Evolutionary conservation across 176 grass and related monocot genomes (phyloP), one percentile per base, ranked within the genome.

Genomic region (Tillandsia leiboldiana): DNA sequence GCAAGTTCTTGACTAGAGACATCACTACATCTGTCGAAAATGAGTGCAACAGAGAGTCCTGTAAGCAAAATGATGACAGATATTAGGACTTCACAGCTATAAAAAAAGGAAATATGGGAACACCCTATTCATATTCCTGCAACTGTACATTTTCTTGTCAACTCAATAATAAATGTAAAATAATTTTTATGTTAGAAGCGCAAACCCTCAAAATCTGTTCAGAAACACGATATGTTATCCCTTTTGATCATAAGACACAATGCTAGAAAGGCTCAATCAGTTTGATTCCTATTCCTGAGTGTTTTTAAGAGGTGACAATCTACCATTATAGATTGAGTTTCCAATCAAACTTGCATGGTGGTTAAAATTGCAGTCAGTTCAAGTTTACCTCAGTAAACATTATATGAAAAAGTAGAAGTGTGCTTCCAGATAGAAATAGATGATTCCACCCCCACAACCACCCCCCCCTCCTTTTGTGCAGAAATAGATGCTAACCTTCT

Each of bases 11-110:
- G 14, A 15, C 11, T 26, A 53, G 50, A 26, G 48, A 68, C 48
- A 9, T 76, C 64, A 58, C 27, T 26, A 20, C 17, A 42, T 6
- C 68, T 24, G 51, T 48, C 56, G 74, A 54, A 76, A 8, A 64
- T 12, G 12, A 76, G 64, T 15, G 64, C 51, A 48, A 76, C 74
- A 11, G 51, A 58, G 3, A 76, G 24, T 6, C 64, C 74, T 76
- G 74, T 9, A 20, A 8, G 20, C 14, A 59, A 17, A 59, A 59
- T 8, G 20, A 17, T 59, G 54, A 14, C 9, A 14, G n/a, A 59
- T 59, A 59, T 59, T 59, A 17, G 54, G 1, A 59, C 2, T 59
- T 20, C 1, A 59, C 54, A 59, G 4, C 15, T 17, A 58, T 17
- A 58, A 17, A n/a, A 67, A 57, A 53, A 29, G 20, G 64, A 3